These are phyloP conservation scores for Durio zibethinus DNA, from an alignment of 345 rosid genomes.

Conservation along the genomic window DNA sequence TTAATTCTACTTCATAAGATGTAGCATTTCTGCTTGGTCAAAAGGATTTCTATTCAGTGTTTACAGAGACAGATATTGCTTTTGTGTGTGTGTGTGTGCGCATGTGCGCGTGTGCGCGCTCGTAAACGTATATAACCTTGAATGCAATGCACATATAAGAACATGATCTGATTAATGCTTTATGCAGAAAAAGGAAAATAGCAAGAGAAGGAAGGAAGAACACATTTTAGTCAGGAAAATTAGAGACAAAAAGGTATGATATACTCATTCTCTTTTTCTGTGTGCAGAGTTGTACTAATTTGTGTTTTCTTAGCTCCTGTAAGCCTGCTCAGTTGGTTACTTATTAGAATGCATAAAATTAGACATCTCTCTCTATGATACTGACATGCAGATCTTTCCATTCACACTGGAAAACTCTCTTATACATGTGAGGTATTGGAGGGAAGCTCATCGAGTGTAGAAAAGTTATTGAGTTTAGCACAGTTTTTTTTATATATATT, in stretches of 20 bases:
- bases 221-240: slow-evolving; percentile 40
- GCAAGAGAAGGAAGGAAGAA: slow-evolving; percentile 75
- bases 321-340: not conserved
- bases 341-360: not conserved
- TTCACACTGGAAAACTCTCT: not conserved
- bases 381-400: not conserved
- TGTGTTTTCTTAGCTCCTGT: not conserved
- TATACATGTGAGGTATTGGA: not conserved
- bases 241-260: slow-evolving; percentile 58
- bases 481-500: not conserved
- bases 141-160: no score
- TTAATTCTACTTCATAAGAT: not conserved
- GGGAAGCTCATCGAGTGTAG: not conserved
- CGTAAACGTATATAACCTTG: no score
- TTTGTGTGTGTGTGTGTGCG: not conserved
- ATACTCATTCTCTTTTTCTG: not conserved
- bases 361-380: not conserved
- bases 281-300: not conserved
- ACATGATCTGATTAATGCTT: not conserved
- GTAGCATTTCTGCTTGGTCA: not conserved
- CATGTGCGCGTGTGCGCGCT: no score
- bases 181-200: slow-evolving; percentile 54
- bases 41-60: slow-evolving; percentile 2
- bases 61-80: not conserved
- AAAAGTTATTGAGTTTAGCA: not conserved